A percentile compares a stretch with the other conserved stretches of the same genome.
Evolutionary conservation across 2,329 filamentous ascomycete species (phyloP).

Genomic region (Phialocephala subalpina): DNA sequence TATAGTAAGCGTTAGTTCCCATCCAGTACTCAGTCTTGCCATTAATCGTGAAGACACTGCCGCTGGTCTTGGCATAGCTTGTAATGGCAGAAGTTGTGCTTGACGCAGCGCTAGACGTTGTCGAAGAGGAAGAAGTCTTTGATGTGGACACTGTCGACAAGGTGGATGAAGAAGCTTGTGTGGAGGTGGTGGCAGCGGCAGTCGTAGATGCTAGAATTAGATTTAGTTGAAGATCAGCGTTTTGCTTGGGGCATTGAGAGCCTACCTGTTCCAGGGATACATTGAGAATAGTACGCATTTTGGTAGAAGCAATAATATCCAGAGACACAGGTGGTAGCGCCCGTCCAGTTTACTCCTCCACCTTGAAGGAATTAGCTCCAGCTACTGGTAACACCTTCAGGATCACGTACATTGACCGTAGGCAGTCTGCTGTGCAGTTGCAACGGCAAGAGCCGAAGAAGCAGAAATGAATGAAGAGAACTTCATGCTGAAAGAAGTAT

Average conservation of each 20-base stretch:
- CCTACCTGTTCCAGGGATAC: constrained; percentile 27
- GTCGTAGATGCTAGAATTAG: constrained; percentile 1
- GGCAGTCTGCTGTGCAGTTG: constrained; percentile 18
- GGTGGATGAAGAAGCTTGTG: constrained; percentile 8
- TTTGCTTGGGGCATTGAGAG: not conserved
- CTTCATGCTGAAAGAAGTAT: constrained; percentile 22
- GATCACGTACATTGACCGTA: constrained; percentile 26
- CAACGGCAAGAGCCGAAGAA: constrained; percentile 12
- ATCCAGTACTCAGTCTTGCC: constrained; percentile 57
- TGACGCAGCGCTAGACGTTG: constrained; percentile 17
- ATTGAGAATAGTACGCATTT: constrained; percentile 32
- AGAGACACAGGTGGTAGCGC: constrained; percentile 26
- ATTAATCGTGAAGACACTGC: constrained; percentile 51
- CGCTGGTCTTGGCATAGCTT: constrained; percentile 37
- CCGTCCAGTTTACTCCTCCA: constrained; percentile 27
- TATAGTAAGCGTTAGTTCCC: constrained; percentile 65
- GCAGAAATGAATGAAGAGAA: constrained; percentile 17
- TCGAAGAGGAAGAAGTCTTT: constrained; percentile 16
- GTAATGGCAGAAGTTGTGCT: constrained; percentile 25
- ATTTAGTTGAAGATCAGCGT: not conserved
- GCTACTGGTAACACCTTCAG: no score
- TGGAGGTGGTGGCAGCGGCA: not conserved
- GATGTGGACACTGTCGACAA: constrained; percentile 12
- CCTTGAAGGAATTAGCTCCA: constrained; percentile 16
- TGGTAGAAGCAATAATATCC: constrained; percentile 29